Evolutionary conservation across 164 flowering plant species (phyloP).

Genomic region (Umbellularia californica): DNA sequence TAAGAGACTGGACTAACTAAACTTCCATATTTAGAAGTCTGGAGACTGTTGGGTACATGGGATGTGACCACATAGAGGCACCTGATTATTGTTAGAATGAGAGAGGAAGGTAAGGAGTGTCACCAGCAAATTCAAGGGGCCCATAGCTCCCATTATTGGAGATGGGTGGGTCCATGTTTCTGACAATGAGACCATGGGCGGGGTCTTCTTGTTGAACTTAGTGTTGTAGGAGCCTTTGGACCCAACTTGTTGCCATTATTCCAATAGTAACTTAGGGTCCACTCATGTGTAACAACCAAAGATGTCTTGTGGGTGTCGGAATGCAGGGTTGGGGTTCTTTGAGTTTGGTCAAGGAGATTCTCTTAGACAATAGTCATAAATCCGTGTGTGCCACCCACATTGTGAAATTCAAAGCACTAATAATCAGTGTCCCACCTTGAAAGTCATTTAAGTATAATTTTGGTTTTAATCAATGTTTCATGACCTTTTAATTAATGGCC

Average conservation of each 20-base stretch:
- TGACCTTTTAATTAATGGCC: too few relatives aligned
- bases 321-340: too few relatives aligned
- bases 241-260: too few relatives aligned
- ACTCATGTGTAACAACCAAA: not conserved
- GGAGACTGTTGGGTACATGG: not conserved
- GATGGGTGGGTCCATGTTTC: not conserved
- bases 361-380: too few relatives aligned
- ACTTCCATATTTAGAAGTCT: not conserved
- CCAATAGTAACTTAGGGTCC: not conserved
- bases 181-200: not conserved
- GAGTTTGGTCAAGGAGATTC: too few relatives aligned
- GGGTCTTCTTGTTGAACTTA: not conserved
- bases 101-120: not conserved
- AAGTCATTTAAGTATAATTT: too few relatives aligned
- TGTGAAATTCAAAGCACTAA: too few relatives aligned
- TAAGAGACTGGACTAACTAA: not conserved
- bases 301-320: not conserved
- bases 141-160: not conserved
- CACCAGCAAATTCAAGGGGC: not conserved
- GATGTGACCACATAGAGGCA: too few relatives aligned
- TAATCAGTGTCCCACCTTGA: too few relatives aligned
- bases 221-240: not conserved
- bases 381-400: too few relatives aligned
- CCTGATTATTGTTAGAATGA: not conserved
- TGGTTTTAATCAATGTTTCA: too few relatives aligned